These are phyloP conservation scores for Eutrema heterophyllum DNA, from an alignment of 345 rosid genomes.

Conservation along the genomic window DNA sequence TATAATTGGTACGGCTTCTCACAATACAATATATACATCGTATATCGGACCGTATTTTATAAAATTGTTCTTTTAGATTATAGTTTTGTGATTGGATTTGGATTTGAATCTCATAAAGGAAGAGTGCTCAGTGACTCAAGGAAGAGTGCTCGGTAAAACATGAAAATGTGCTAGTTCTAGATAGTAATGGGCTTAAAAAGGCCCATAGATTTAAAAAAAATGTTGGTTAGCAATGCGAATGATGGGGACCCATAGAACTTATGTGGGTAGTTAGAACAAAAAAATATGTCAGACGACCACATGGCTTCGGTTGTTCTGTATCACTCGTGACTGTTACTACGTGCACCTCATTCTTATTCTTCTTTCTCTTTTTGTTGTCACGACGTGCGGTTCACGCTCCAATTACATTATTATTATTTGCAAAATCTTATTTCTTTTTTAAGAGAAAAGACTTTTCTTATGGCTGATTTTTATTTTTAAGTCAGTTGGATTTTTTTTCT, in stretches of 20 bases:
- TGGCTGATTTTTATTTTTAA: neutral
- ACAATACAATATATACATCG: too few species aligned
- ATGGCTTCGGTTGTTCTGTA: conserved; percentile 33
- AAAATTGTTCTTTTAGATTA: neutral
- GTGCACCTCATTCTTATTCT: conserved; percentile 19
- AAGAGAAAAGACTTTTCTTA: neutral
- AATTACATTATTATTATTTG: neutral
- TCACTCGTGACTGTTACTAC: conserved; percentile 33
- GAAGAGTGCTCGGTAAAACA: neutral
- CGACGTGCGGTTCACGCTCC: neutral
- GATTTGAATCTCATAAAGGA: too few species aligned
- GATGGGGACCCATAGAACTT: conserved; percentile 11
- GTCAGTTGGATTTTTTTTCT: neutral
- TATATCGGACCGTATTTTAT: too few species aligned
- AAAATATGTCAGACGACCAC: conserved; percentile 21
- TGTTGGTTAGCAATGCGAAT: neutral
- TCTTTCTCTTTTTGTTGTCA: conserved; percentile 9
- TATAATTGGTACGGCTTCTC: too few species aligned
- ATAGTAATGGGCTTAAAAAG: neutral
- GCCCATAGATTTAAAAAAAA: neutral
- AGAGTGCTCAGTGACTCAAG: too few species aligned
- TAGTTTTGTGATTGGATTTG: neutral
- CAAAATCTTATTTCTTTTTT: too few species aligned
- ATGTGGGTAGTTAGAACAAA: conserved; percentile 26
- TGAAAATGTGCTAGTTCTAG: neutral